A percentile compares a stretch with the other conserved stretches of the same genome.
These are phyloP conservation scores for Byssothecium circinans DNA, from an alignment of 2,329 filamentous ascomycete genomes.

Conservation along the genomic window DNA sequence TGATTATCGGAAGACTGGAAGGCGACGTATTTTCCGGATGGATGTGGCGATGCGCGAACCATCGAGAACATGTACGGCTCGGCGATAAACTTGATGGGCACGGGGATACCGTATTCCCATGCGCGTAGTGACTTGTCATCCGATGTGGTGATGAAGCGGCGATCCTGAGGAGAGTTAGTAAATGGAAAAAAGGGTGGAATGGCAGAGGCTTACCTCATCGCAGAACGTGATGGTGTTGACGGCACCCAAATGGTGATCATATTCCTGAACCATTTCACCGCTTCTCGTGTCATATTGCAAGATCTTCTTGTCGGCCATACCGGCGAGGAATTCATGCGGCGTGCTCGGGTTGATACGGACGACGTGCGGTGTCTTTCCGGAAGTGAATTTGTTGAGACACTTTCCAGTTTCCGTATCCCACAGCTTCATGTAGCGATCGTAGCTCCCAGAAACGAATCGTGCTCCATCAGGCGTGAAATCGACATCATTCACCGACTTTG, in stretches of 20 bases:
- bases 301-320: conserved; percentile 99
- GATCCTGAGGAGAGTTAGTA: conserved; percentile 52
- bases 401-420: conserved; percentile 97
- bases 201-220: conserved; percentile 59
- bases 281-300: conserved; percentile 91
- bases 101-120: conserved; percentile 98
- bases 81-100: conserved; percentile 97
- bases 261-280: conserved; percentile 87
- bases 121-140: conserved; percentile 95
- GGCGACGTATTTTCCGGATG: conserved; percentile 88
- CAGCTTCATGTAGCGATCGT: conserved; percentile 93
- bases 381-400: conserved; percentile 85
- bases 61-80: conserved; percentile 98
- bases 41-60: conserved; percentile 81
- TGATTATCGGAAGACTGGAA: conserved; percentile 96
- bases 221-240: conserved; percentile 98
- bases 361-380: conserved; percentile 93
- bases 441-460: conserved; percentile 87
- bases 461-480: conserved; percentile 82
- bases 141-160: conserved; percentile 95
- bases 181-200: neutral
- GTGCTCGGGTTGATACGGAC: conserved; percentile 88
- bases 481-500: conserved; percentile 85
- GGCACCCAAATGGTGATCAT: conserved; percentile 96
- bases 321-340: conserved; percentile 87